Conservation (phyloP, 352 stramenopile genomes). For the Aphanomyces invadans region DNA sequence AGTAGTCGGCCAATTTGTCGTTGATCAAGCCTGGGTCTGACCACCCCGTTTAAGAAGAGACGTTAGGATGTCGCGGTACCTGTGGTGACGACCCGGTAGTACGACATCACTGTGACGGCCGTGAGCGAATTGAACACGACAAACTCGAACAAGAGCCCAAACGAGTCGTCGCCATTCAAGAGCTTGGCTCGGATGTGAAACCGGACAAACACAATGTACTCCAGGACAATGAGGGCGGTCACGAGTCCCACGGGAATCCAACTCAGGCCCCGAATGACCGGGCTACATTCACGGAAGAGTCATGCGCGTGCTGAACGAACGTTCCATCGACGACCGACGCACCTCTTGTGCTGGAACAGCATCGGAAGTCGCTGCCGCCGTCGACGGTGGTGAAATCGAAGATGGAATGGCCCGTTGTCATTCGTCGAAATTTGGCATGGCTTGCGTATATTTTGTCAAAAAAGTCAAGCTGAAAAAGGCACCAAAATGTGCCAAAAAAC, state of each 20-base stretch:
- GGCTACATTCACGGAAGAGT: background rate
- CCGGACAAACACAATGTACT: constrained; percentile 62
- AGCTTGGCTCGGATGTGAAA: constrained; percentile 42
- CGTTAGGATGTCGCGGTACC: constrained; percentile 28
- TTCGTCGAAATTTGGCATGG: no score
- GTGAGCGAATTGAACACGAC: constrained; percentile 55
- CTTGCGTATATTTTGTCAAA: no score
- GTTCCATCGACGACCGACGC: background rate
- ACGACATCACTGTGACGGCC: constrained; percentile 42
- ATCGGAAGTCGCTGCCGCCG: no score
- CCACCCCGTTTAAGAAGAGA: background rate
- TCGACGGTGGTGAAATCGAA: no score
- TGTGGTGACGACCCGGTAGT: constrained; percentile 68
- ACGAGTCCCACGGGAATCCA: constrained; percentile 58
- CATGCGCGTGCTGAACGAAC: background rate
- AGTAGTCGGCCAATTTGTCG: constrained; percentile 42
- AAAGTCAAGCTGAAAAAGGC: no score
- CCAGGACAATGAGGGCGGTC: constrained; percentile 42
- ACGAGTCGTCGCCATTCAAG: constrained; percentile 23
- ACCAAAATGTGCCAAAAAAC: no score
- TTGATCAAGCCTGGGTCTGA: constrained; percentile 78
- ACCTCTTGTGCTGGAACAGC: constrained; percentile 24
- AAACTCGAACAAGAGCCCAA: constrained; percentile 34
- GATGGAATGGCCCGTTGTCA: no score
- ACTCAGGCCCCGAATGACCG: constrained; percentile 12